Base-by-base conservation (phyloP, 2,329 filamentous ascomycete genomes). In the Stachybotrys chartarum region DNA sequence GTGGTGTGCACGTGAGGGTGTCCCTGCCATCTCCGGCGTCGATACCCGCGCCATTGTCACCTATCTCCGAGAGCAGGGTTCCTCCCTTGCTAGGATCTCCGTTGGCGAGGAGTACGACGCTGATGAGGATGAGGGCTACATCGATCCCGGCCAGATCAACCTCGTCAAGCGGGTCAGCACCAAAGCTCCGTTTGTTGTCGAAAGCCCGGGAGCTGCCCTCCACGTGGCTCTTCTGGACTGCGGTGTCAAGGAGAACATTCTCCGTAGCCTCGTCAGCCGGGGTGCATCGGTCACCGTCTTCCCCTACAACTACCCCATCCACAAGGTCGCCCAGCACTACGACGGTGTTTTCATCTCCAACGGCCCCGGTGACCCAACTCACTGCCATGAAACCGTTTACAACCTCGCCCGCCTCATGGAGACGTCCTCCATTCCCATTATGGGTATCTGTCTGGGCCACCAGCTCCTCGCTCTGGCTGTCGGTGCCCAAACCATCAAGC, bases 321-420 rank as follows among this genome's bases (percentile, higher is more conserved):
- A 97, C 83, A 97, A 97, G 82, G 90, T 97, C 44, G 90, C 94
- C 56, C 89, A 95, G 75, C 91, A 97, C 81, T 97, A 96, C 66
- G 94, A 99, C 66, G 94, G 94, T 68, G 87, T 99, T 68, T 99
- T 99, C 82, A 97, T 97, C 78, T 96, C 91, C 75, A 99, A 99
- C 77, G 94, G 94, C 57, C 94, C 94, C 31, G 94, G 94, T 76
- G 94, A 99, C 76, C 94, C 94, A 65, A 97, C 92, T 47, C 94
- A 99, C 77, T 97, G 92, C 79, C 88, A 91, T 69, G 85, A 91
- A 67, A 97, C 94, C 46, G 91, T 96, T 61, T 93, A 95, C 82
- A 92, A 96, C 78, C 84, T 99, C 55, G 82, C 82, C 66, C 89
- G 91, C 67, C 78, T 99, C 66, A 97, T 99, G 84, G 90, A 96